Conservation (phyloP, 2,329 filamentous ascomycete species). For the Verticillium nubilum region DNA sequence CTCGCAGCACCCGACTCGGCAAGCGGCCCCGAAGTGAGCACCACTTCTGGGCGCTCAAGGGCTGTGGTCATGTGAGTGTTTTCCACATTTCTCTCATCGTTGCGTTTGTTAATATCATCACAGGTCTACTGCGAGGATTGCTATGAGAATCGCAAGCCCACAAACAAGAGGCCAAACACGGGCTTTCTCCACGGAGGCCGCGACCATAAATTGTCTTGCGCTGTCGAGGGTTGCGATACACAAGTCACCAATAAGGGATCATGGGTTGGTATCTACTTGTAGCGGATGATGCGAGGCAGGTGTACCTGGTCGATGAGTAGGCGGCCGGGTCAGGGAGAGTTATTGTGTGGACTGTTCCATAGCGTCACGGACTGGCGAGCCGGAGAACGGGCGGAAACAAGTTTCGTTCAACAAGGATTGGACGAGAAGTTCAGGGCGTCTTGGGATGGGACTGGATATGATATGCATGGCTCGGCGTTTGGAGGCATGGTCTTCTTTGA, state of each 20-base stretch:
- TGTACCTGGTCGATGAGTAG: neutral
- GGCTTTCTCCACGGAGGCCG: slow-evolving; percentile 8
- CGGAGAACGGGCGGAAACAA: neutral
- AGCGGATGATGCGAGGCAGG: slow-evolving; percentile 26
- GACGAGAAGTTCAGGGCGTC: neutral
- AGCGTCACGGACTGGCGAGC: neutral
- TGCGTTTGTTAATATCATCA: neutral
- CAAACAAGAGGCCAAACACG: slow-evolving; percentile 20
- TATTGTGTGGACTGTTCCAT: too few relatives aligned
- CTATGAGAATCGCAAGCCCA: slow-evolving; percentile 48
- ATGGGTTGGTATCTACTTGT: slow-evolving; percentile 59
- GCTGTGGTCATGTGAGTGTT: slow-evolving; percentile 77
- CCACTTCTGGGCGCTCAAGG: slow-evolving; percentile 88
- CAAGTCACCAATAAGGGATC: slow-evolving; percentile 48
- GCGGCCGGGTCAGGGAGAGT: neutral
- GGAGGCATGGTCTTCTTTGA: neutral
- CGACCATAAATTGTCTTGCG: slow-evolving; percentile 38
- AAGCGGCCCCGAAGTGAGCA: slow-evolving; percentile 58
- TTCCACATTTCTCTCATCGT: neutral
- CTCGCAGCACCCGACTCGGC: slow-evolving; percentile 31
- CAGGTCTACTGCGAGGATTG: slow-evolving; percentile 61
- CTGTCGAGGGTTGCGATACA: slow-evolving; percentile 50
- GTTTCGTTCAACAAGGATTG: slow-evolving; percentile 26
- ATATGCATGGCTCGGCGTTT: slow-evolving; percentile 12
- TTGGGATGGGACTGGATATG: slow-evolving; percentile 2